These are phyloP conservation scores for Leishmania martiniquensis DNA, from an alignment of 208 protist genomes.

Conservation along the genomic window DNA sequence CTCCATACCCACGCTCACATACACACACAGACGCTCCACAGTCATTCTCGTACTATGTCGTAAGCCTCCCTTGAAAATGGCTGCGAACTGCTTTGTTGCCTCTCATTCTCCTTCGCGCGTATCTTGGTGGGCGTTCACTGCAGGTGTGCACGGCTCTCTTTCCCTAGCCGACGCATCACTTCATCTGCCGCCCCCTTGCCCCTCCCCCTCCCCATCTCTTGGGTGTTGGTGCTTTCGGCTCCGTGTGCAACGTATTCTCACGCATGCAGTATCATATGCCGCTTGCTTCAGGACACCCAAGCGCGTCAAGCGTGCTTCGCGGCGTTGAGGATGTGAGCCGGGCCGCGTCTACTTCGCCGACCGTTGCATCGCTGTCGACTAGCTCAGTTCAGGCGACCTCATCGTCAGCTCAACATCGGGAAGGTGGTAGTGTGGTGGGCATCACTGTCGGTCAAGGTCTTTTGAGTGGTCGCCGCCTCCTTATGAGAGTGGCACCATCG, in stretches of 20 bases:
- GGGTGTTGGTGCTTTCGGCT: neutral
- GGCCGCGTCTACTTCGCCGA: neutral
- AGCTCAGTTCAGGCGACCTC: neutral
- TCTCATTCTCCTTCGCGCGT: neutral
- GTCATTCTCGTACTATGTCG: neutral
- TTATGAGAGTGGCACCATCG: constrained; percentile 9
- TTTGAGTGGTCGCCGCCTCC: constrained; percentile 14
- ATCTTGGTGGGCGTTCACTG: neutral
- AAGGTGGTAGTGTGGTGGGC: neutral
- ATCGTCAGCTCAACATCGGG: neutral
- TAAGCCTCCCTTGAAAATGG: neutral
- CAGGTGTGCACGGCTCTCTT: neutral
- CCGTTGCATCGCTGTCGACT: neutral
- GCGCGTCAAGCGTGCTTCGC: neutral
- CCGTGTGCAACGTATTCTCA: neutral
- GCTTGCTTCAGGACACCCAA: neutral
- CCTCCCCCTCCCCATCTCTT: neutral
- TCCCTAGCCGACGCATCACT: neutral
- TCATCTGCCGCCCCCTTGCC: too few relatives aligned
- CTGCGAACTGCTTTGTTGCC: neutral
- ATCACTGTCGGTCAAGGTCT: constrained; percentile 18
- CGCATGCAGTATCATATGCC: constrained; percentile 24
- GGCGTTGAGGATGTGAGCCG: neutral
- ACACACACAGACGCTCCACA: neutral
- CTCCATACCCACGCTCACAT: neutral